These are phyloP conservation scores for Dictyostelium citrinum DNA, from an alignment of 78 protist species.

Conservation along the genomic window DNA sequence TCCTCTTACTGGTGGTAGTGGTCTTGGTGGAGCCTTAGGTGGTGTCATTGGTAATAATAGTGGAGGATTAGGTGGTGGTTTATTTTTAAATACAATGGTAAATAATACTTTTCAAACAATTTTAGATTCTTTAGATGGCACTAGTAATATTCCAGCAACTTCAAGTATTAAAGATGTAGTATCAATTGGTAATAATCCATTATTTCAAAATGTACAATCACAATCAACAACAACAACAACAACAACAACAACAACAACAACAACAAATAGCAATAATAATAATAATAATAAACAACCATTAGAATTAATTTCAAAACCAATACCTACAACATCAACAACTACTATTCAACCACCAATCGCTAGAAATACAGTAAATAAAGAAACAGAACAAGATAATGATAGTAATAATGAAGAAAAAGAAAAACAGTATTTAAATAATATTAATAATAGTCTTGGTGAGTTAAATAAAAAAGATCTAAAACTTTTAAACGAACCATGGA, in stretches of 20 bases:
- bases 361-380: not conserved
- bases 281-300: not conserved
- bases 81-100: slow-evolving; percentile 24
- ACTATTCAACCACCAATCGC: not conserved
- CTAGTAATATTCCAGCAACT: not conserved
- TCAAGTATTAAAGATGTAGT: not conserved
- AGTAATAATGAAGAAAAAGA: not conserved
- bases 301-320: not conserved
- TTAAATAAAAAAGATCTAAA: slow-evolving; percentile 38
- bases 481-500: slow-evolving; percentile 60
- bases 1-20: not conserved
- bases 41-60: not conserved
- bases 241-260: not conserved
- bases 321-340: not conserved
- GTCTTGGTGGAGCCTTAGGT: not conserved
- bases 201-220: not conserved
- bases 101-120: slow-evolving; percentile 1
- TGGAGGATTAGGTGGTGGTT: not conserved
- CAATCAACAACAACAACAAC: not conserved
- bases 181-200: slow-evolving; percentile 4
- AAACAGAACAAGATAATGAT: not conserved
- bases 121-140: slow-evolving; percentile 15
- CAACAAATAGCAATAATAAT: no score
- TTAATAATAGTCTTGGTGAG: not conserved
- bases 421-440: not conserved